phyloP scores from a whole-genome alignment of 2,329 filamentous ascomycete genomes.

The Fusarium secorum region DNA sequence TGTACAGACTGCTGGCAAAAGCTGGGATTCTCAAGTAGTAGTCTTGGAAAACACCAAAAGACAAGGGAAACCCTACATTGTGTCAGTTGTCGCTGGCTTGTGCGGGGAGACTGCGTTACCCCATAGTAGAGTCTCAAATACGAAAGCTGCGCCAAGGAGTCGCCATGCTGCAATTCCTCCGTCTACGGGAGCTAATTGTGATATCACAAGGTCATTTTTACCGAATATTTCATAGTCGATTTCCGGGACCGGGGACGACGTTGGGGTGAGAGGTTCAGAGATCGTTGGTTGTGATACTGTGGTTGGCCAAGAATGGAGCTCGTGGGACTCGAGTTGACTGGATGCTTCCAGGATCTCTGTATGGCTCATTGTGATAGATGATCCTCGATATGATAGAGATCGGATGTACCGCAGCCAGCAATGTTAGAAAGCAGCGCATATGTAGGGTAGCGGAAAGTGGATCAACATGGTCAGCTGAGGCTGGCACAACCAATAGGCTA shows the following conservation, averaged over 20 bases:
- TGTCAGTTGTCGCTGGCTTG: too few species aligned
- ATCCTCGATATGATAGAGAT: not conserved
- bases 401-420: not conserved
- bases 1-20: not conserved
- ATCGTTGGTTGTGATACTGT: accelerated
- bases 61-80: not conserved
- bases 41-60: not conserved
- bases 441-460: not conserved
- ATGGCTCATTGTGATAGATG: not conserved
- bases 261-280: accelerated
- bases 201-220: not conserved
- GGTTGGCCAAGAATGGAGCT: not conserved
- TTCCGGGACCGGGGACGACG: not conserved
- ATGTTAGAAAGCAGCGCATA: not conserved
- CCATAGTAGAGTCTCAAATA: not conserved
- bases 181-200: not conserved
- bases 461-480: not conserved
- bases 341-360: not conserved
- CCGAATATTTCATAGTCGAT: accelerated
- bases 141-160: not conserved
- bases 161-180: not conserved
- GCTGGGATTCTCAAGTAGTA: not conserved
- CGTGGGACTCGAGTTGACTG: not conserved
- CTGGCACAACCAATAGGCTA: not conserved
- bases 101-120: too few species aligned